Conservation (phyloP, 2,329 filamentous ascomycete species). For the Fusarium hostae region DNA sequence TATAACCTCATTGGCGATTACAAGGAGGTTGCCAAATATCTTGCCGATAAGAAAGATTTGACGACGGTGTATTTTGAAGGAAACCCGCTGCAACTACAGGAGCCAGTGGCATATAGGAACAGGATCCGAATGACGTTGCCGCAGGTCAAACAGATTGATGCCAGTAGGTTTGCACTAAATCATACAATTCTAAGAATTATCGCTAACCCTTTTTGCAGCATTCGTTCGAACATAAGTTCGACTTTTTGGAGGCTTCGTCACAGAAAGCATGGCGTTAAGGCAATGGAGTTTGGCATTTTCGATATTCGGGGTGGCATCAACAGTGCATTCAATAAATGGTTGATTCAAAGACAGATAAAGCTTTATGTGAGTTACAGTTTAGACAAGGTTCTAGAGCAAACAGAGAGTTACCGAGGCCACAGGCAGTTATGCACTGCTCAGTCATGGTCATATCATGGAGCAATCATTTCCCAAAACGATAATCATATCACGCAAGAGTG, state of each 20-base stretch:
- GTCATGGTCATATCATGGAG: neutral
- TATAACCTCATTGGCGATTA: constrained; percentile 87
- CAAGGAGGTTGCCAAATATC: constrained; percentile 79
- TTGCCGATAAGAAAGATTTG: constrained; percentile 81
- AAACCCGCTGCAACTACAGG: constrained; percentile 84
- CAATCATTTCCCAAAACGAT: neutral
- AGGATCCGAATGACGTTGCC: constrained; percentile 91
- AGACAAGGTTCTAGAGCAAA: constrained; percentile 1
- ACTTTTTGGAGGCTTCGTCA: constrained; percentile 9
- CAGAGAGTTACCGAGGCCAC: neutral
- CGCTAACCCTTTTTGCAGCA: constrained; percentile 38
- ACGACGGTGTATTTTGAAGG: constrained; percentile 97
- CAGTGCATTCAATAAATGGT: constrained; percentile 15
- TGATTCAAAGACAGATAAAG: constrained; percentile 9
- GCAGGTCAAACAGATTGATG: constrained; percentile 93
- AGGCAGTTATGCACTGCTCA: neutral
- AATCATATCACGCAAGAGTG: neutral
- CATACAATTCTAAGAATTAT: neutral
- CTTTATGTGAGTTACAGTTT: constrained; percentile 3
- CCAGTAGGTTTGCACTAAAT: constrained; percentile 74
- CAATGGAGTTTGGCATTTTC: constrained; percentile 25
- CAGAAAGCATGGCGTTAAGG: constrained; percentile 43
- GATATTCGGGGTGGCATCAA: constrained; percentile 19
- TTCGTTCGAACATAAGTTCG: constrained; percentile 46
- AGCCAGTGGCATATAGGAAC: constrained; percentile 90